Evolutionary conservation across 2,329 filamentous ascomycete genomes (phyloP).

Genomic region (Trichoderma koningii): DNA sequence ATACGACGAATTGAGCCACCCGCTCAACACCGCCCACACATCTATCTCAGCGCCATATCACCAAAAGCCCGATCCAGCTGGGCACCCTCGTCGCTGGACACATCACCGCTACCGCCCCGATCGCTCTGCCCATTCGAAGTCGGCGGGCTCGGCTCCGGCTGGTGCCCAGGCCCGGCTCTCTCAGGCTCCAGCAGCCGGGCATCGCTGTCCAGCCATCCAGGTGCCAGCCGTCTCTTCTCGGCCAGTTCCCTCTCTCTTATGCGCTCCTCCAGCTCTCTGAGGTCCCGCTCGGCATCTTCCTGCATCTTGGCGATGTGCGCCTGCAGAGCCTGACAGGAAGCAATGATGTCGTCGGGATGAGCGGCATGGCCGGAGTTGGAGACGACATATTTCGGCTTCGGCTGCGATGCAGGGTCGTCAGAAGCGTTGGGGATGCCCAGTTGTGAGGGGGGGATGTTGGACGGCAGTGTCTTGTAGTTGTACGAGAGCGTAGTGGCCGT

Average conservation of each 20-base stretch:
- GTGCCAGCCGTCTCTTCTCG: constrained; percentile 77
- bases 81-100: constrained; percentile 54
- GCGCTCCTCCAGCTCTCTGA: constrained; percentile 70
- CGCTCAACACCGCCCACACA: background rate
- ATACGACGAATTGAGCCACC: no score
- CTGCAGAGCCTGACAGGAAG: constrained; percentile 76
- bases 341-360: constrained; percentile 82
- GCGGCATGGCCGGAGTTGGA: constrained; percentile 79
- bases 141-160: constrained; percentile 33
- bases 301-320: constrained; percentile 72
- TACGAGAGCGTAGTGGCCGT: constrained; percentile 90
- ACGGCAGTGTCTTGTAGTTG: constrained; percentile 89
- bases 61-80: constrained; percentile 62
- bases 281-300: constrained; percentile 65
- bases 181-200: constrained; percentile 69
- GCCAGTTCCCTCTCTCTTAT: constrained; percentile 68
- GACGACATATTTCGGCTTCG: constrained; percentile 72
- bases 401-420: constrained; percentile 40
- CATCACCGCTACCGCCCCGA: constrained; percentile 30
- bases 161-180: constrained; percentile 44
- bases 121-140: constrained; percentile 21
- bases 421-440: constrained; percentile 43
- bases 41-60: constrained; percentile 44
- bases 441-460: constrained; percentile 66
- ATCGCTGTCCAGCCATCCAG: constrained; percentile 79